phyloP scores from a whole-genome alignment of 805 yeast species.

The Saccharomycopsis microspora region DNA sequence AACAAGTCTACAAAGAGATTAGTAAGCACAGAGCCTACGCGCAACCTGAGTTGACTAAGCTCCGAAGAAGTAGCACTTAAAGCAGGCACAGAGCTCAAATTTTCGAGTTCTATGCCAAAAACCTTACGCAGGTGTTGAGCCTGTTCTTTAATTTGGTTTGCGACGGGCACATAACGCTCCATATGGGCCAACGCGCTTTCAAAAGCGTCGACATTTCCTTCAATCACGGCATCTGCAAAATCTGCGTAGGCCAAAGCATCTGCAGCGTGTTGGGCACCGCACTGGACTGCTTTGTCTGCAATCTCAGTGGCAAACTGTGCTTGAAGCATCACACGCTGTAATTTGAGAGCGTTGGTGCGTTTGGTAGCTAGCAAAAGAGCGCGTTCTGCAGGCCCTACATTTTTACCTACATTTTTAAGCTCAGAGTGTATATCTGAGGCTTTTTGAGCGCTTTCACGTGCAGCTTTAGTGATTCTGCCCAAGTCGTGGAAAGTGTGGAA shows the following conservation, averaged over 20 bases:
- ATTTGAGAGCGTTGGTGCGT: constrained; percentile 44
- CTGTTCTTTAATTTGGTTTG: constrained; percentile 23
- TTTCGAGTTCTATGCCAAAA: background rate
- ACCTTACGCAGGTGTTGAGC: background rate
- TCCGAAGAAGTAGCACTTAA: constrained; percentile 31
- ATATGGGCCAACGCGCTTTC: constrained; percentile 24
- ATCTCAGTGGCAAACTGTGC: constrained; percentile 23
- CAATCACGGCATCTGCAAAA: constrained; percentile 43
- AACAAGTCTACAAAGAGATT: constrained; percentile 35
- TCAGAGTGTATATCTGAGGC: constrained; percentile 19
- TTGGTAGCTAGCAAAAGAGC: constrained; percentile 22
- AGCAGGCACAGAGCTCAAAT: constrained; percentile 30
- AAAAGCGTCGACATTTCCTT: constrained; percentile 37
- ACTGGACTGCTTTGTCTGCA: constrained; percentile 37
- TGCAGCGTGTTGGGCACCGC: constrained; percentile 22
- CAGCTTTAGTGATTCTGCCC: constrained; percentile 45
- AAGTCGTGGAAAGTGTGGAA: constrained; percentile 78
- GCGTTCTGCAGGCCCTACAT: constrained; percentile 20
- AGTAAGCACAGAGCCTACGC: constrained; percentile 60
- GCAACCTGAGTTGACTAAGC: constrained; percentile 43
- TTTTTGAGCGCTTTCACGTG: constrained; percentile 37
- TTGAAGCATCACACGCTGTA: constrained; percentile 54
- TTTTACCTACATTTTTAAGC: constrained; percentile 30
- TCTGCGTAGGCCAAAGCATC: constrained; percentile 48
- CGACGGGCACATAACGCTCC: constrained; percentile 10